A percentile compares a stretch with the other conserved stretches of the same genome.
These are phyloP conservation scores for Diaporthe sp. DNA, from an alignment of 2,329 filamentous ascomycete species.

Conservation along the genomic window DNA sequence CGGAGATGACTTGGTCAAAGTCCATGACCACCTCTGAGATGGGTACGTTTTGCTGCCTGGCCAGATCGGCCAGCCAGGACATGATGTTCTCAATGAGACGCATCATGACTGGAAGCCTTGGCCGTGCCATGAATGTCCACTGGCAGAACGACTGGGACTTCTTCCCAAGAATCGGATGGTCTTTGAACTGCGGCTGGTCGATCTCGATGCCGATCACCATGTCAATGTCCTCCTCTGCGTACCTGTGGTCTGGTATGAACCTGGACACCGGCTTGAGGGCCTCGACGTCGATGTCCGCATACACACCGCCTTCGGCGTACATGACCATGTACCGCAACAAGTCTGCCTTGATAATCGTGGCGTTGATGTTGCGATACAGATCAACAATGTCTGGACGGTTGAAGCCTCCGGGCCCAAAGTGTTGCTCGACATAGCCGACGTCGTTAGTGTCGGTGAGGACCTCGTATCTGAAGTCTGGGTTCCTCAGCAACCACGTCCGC, in stretches of 20 bases:
- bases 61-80: constrained; percentile 73
- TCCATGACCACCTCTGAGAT: constrained; percentile 75
- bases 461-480: constrained; percentile 77
- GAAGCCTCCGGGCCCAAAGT: constrained; percentile 75
- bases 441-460: constrained; percentile 79
- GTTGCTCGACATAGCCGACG: constrained; percentile 75
- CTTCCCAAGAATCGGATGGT: constrained; percentile 75
- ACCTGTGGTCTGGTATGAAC: constrained; percentile 75
- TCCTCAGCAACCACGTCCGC: constrained; percentile 75
- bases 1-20: constrained; percentile 80
- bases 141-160: constrained; percentile 81
- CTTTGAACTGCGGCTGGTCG: constrained; percentile 74
- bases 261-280: constrained; percentile 56
- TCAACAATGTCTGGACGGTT: constrained; percentile 77
- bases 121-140: constrained; percentile 82
- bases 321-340: constrained; percentile 76
- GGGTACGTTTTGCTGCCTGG: constrained; percentile 69
- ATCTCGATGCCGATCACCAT: constrained; percentile 81
- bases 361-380: constrained; percentile 71
- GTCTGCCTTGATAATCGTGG: constrained; percentile 77
- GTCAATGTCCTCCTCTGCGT: constrained; percentile 74
- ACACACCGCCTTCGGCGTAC: constrained; percentile 74
- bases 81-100: constrained; percentile 78
- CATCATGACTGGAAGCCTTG: constrained; percentile 77
- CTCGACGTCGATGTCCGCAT: constrained; percentile 61